These are phyloP conservation scores for Plasmodium coatneyi DNA, from an alignment of 169 alveolate genomes.

Conservation along the genomic window DNA sequence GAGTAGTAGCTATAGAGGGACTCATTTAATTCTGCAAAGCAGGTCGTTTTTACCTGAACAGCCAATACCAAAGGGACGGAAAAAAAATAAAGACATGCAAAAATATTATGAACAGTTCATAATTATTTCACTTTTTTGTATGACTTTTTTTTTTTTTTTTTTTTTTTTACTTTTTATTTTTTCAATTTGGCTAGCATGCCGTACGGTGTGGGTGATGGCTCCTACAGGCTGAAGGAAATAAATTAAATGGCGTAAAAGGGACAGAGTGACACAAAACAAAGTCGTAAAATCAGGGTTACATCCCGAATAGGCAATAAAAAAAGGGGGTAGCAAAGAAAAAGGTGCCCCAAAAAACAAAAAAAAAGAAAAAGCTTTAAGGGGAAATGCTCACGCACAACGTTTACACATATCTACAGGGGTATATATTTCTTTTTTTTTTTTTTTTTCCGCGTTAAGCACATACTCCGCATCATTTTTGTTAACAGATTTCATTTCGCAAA, in stretches of 20 bases:
- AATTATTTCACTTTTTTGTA: conserved; percentile 22
- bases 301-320: background rate
- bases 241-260: background rate
- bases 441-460: background rate
- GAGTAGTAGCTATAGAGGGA: background rate
- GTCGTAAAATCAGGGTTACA: background rate
- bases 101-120: conserved; percentile 32
- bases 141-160: conserved; percentile 1
- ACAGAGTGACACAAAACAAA: background rate
- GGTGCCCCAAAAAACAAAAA: background rate
- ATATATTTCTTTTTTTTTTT: background rate
- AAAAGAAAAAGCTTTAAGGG: background rate
- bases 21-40: conserved; percentile 17
- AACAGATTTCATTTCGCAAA: background rate
- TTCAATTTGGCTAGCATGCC: background rate
- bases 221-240: background rate
- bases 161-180: background rate
- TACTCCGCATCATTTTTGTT: background rate
- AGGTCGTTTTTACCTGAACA: background rate
- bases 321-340: background rate
- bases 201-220: background rate
- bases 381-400: background rate
- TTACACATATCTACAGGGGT: background rate
- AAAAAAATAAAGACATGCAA: conserved; percentile 12
- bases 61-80: background rate